phyloP scores from a whole-genome alignment of 2,329 filamentous ascomycete species.

The Hymenoscyphus scutula region DNA sequence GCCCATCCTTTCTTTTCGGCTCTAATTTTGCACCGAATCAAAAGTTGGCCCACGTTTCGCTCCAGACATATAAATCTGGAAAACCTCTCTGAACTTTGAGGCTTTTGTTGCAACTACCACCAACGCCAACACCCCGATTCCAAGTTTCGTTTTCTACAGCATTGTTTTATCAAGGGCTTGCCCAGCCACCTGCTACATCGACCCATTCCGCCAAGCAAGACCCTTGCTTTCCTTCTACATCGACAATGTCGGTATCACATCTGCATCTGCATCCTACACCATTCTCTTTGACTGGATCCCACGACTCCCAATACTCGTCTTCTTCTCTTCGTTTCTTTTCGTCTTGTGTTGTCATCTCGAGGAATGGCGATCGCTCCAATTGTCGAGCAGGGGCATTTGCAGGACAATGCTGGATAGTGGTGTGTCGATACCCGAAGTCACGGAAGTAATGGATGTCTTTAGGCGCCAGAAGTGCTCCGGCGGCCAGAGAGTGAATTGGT shows the following conservation, averaged over 20 bases:
- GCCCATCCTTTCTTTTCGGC: neutral
- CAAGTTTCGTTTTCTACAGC: constrained; percentile 1
- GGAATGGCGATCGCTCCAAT: constrained; percentile 72
- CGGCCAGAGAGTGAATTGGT: constrained; percentile 94
- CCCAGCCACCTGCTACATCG: constrained; percentile 92
- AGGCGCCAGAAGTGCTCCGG: constrained; percentile 78
- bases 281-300: constrained; percentile 87
- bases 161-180: constrained; percentile 40
- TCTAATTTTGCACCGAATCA: neutral
- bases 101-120: constrained; percentile 1
- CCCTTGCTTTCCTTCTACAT: constrained; percentile 96
- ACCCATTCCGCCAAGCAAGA: constrained; percentile 97
- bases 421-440: constrained; percentile 97
- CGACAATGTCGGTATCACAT: constrained; percentile 95
- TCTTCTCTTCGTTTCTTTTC: constrained; percentile 85
- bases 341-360: constrained; percentile 77
- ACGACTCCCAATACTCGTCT: constrained; percentile 92
- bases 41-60: neutral
- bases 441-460: constrained; percentile 97
- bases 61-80: neutral
- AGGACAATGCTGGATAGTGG: constrained; percentile 97
- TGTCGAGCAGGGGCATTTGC: constrained; percentile 91
- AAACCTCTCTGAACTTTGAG: neutral
- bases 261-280: constrained; percentile 94
- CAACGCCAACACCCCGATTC: constrained; percentile 2